Evolutionary conservation across 805 yeast genomes (phyloP).

Genomic region (Suhomyces xylopsoci): DNA sequence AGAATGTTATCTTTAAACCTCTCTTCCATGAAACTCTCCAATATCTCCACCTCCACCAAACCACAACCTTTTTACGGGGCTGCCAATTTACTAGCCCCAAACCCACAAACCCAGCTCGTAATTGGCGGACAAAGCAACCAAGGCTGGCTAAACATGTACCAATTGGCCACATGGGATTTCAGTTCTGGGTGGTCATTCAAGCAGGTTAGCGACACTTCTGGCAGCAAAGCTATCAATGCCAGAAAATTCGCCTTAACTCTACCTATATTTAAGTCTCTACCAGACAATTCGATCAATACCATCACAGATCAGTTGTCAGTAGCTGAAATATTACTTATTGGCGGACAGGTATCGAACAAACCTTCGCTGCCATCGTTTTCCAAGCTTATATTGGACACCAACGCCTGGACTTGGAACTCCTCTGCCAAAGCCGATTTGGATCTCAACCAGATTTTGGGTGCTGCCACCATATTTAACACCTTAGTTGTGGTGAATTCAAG

Average conservation of each 20-base stretch:
- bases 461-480: slow-evolving; percentile 50
- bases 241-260: slow-evolving; percentile 51
- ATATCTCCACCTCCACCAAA: slow-evolving; percentile 47
- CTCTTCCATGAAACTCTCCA: slow-evolving; percentile 25
- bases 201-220: slow-evolving; percentile 19
- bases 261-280: slow-evolving; percentile 46
- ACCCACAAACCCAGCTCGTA: slow-evolving; percentile 47
- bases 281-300: slow-evolving; percentile 20
- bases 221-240: slow-evolving; percentile 41
- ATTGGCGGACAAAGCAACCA: slow-evolving; percentile 62
- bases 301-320: slow-evolving; percentile 33
- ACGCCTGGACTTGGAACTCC: slow-evolving; percentile 40
- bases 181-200: slow-evolving; percentile 64
- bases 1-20: slow-evolving; percentile 48
- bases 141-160: slow-evolving; percentile 74
- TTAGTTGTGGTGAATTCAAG: slow-evolving; percentile 40
- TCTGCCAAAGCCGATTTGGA: slow-evolving; percentile 11
- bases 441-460: slow-evolving; percentile 42
- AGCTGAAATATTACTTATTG: slow-evolving; percentile 50
- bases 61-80: slow-evolving; percentile 60
- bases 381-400: slow-evolving; percentile 29
- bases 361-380: slow-evolving; percentile 44
- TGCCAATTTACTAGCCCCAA: slow-evolving; percentile 40
- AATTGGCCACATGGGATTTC: slow-evolving; percentile 70
- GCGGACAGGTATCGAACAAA: slow-evolving; percentile 50